Percentiles rank a stretch among this genome's conserved stretches.
Evolutionary conservation across 768 basidiomycete species (phyloP).

Genomic region (Rhodocollybia butyracea): DNA sequence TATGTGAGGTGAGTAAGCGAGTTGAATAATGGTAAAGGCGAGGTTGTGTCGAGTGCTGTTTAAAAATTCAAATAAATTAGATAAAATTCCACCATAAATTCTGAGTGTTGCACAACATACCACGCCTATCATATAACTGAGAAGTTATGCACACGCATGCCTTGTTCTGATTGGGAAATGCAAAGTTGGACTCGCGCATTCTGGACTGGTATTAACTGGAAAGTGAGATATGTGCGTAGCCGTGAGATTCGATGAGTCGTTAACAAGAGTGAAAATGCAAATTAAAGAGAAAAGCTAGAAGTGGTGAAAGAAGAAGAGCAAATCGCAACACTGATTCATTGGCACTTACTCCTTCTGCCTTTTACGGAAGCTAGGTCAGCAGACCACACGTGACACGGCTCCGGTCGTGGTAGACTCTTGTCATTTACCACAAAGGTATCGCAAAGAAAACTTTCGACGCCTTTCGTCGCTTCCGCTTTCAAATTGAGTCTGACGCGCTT

Average conservation of each 20-base stretch:
- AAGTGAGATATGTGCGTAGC: background rate
- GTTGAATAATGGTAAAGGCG: constrained; percentile 75
- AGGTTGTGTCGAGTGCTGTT: constrained; percentile 51
- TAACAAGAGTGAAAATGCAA: background rate
- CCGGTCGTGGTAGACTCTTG: too few relatives aligned
- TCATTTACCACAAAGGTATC: too few relatives aligned
- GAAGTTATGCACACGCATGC: constrained; percentile 94
- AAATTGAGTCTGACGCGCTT: too few relatives aligned
- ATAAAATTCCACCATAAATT: constrained; percentile 11
- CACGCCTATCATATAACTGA: constrained; percentile 91
- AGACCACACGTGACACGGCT: background rate
- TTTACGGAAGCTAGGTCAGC: constrained; percentile 7
- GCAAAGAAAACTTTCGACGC: too few relatives aligned
- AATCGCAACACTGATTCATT: constrained; percentile 6
- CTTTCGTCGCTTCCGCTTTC: too few relatives aligned
- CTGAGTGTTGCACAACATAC: constrained; percentile 42
- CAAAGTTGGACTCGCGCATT: constrained; percentile 96
- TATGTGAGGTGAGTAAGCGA: constrained; percentile 95
- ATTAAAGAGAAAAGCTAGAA: background rate
- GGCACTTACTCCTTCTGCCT: background rate
- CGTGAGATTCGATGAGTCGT: background rate
- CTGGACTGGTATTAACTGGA: constrained; percentile 6
- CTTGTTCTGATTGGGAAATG: constrained; percentile 91
- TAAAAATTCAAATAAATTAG: constrained; percentile 9
- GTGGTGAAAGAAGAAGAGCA: constrained; percentile 1